Percentiles rank a stretch among this genome's conserved stretches.
These are phyloP conservation scores for Blepharisma stoltei DNA, from an alignment of 73 alveolate genomes.

Conservation along the genomic window DNA sequence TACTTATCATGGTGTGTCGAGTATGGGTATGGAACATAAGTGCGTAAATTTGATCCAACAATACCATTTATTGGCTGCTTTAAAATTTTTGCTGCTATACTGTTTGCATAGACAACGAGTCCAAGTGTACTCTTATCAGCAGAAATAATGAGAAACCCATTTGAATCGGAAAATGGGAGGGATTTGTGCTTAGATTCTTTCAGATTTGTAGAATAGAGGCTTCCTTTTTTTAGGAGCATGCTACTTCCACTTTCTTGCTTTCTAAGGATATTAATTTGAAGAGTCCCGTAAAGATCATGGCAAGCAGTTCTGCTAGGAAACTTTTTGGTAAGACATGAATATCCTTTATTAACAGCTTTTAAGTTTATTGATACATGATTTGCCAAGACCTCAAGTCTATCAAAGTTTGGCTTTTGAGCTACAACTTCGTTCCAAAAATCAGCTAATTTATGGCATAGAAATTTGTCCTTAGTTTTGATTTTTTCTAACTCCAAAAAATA, in stretches of 20 bases:
- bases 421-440: background rate
- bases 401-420: background rate
- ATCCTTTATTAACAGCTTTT: background rate
- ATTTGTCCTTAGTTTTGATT: background rate
- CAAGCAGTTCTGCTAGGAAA: slow-evolving; percentile 1
- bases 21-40: slow-evolving; percentile 23
- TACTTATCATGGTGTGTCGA: background rate
- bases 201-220: background rate
- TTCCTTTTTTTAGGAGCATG: background rate
- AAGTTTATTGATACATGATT: background rate
- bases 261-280: background rate
- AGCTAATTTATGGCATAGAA: background rate
- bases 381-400: background rate
- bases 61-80: background rate
- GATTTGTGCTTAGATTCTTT: background rate
- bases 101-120: background rate
- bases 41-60: background rate
- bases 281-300: background rate
- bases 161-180: background rate
- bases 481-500: background rate
- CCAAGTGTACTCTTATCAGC: background rate
- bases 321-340: background rate
- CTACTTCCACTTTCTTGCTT: background rate
- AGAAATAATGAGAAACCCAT: slow-evolving; percentile 1
- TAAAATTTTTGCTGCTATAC: background rate